Percentiles rank a stretch among this genome's conserved stretches.
phyloP scores from a whole-genome alignment of 2,329 filamentous ascomycete species.

The Cadophora gregata region DNA sequence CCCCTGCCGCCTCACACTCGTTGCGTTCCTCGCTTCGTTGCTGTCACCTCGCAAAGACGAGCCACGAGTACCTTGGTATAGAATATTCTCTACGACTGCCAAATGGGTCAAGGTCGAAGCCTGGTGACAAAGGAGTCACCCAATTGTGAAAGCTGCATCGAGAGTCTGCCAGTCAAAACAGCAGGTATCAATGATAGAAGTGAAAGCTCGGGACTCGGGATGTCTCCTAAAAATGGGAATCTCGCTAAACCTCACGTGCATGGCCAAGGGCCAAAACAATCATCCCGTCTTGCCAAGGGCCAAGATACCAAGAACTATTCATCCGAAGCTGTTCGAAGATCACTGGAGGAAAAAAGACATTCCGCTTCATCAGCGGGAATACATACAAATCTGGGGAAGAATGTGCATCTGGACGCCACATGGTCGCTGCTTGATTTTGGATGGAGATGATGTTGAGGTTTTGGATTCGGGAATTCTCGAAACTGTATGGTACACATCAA shows the following conservation, averaged over 20 bases:
- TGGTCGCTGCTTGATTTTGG: background rate
- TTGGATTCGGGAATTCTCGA: background rate
- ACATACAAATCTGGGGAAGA: background rate
- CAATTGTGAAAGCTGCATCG: no score
- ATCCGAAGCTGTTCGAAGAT: slow-evolving; percentile 1
- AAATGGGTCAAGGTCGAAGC: no score
- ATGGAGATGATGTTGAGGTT: background rate
- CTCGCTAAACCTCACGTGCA: background rate
- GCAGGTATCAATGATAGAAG: no score
- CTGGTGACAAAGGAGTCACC: no score
- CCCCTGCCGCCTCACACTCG: no score
- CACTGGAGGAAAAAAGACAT: slow-evolving; percentile 11
- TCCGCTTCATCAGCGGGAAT: background rate
- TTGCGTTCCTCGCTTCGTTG: no score
- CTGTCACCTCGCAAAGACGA: no score
- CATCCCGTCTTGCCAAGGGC: slow-evolving; percentile 5
- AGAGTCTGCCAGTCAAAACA: no score
- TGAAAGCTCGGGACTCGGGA: background rate
- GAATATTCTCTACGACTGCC: no score
- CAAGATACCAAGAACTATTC: slow-evolving; percentile 11
- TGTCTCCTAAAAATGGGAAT: background rate
- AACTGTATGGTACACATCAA: background rate
- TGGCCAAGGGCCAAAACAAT: background rate
- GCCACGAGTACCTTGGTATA: no score
- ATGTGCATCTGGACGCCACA: background rate